Base-by-base conservation (phyloP, 805 yeast species). In the Kazachstania martiniae region DNA sequence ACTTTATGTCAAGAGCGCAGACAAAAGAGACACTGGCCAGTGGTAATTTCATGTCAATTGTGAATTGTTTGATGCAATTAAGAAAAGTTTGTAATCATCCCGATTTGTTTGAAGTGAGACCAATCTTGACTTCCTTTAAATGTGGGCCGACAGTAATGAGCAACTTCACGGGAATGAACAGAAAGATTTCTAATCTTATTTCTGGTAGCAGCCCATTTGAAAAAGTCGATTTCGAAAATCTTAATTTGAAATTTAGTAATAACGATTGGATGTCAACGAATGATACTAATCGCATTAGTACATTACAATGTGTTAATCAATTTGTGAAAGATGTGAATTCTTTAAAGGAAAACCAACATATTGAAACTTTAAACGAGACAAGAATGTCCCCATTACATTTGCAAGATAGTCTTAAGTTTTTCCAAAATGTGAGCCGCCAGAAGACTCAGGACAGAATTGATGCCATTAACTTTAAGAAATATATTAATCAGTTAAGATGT, bases 61-160 rank as follows among this genome's bases (percentile, higher is more conserved):
- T 91, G 47, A 91, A 93, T 49, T 91, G 97, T 64, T 68, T 91
- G 61, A 91, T 91, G 99, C 99, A 91, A 56, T 63, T 91, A 47
- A 73, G 99, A 49, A 91, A 91, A 55, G 96, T 87, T 18, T 86
- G 96, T 62, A 87, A 87, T 48, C 97, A 87, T 56, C 95, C 95
- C 0, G 96, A 91, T 60, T 61, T 91, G 38, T 93, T 91, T 59
- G 98, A 91, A 54, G 95, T 87, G 5, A 67, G 98, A 37, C 97
- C 97, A 1, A 83, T 91, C 42, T 70, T 83, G 25, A 91, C 98
- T 0, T 87, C 97, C 2, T 77, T 84, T 51, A 81, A 89, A 0
- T 63, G 86, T 64, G 72, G 73, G 3, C 64, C 65, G 29, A 72
- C 85, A 1, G 85, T 82, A 4, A 38, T 63, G 27, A 53, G 71